Evolutionary conservation across 257 asterid genomes (phyloP), one percentile per base, ranked within the genome.

Genomic region (Penstemon newberryi): DNA sequence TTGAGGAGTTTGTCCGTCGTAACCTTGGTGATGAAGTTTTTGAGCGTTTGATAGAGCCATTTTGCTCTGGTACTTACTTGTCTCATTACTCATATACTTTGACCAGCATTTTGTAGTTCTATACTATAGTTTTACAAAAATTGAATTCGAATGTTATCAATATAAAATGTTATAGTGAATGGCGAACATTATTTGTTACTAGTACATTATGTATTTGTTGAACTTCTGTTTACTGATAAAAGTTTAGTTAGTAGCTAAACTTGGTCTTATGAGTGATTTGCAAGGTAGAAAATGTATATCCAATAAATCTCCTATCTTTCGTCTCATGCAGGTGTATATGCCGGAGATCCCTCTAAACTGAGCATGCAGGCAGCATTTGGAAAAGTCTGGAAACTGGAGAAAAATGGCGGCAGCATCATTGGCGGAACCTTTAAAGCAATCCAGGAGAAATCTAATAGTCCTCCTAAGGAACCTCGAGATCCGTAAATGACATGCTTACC

Each of bases 291-390:
- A 46, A 15, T 25, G 8, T 10, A 8, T 70, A 49, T 75, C 11
- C 59, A 53, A 25, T 12, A 70, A 8, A 54, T 63, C 15, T 40
- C 58, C 33, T n/a, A 7, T 38, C 42, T 15, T 18, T 74, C 13
- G 19, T 75, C 60, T 71, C 58, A 18, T 70, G 39, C 71, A 91
- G 99, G 99, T 57, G 97, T 94, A 69, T 94, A 94, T 75, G 99
- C 99, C 41, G 97, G 99, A 33, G 97, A 94, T 82, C 99, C 99
- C 45, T 85, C 97, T 72, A 89, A 84, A 73, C 74, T 94, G 74
- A 91, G 97, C 77, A 94, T 94, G 99, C 91, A 83, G 78, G 99
- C 99, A 51, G 99, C 99, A 63, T 91, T 94, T 70, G 97, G 97
- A 52, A 94, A 87, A 85, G 96, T 94, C 11, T 94, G 99, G 99